Evolutionary conservation across 768 basidiomycete genomes (phyloP).

Genomic region (Boletus subcaerulescens): DNA sequence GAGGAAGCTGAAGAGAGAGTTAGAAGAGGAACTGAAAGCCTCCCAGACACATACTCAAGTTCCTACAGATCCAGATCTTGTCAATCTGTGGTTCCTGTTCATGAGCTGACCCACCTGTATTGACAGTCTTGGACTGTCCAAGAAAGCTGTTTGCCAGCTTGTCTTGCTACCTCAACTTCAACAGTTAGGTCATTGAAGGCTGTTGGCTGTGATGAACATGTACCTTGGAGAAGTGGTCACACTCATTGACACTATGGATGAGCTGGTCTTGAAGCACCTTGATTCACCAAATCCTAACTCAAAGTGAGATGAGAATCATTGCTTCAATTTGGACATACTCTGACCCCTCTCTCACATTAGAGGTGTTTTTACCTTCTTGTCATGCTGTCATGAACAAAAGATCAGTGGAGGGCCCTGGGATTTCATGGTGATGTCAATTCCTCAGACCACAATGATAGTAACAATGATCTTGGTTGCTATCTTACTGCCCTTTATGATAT

Average conservation of each 20-base stretch:
- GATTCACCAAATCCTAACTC: conserved; percentile 9
- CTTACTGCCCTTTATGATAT: no score
- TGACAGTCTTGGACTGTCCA: fast-evolving
- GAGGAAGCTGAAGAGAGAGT: neutral
- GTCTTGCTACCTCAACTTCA: neutral
- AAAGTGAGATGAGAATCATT: neutral
- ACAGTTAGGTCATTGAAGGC: neutral
- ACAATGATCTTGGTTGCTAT: no score
- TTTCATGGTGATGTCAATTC: no score
- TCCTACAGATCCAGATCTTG: neutral
- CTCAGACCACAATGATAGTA: no score
- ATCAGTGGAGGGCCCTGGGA: no score
- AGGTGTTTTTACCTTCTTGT: neutral
- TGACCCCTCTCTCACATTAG: no score
- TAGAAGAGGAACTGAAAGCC: neutral
- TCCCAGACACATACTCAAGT: neutral
- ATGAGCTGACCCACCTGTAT: neutral
- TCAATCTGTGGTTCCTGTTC: neutral
- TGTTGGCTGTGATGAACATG: fast-evolving
- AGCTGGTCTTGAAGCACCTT: conserved; percentile 6
- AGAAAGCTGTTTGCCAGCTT: fast-evolving
- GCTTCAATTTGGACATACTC: no score
- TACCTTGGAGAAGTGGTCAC: conserved; percentile 1
- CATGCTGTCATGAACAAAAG: neutral
- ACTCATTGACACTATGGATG: neutral